Evolutionary conservation across 139 green algal genomes (phyloP).

Genomic region (Ettlia oleoabundans): DNA sequence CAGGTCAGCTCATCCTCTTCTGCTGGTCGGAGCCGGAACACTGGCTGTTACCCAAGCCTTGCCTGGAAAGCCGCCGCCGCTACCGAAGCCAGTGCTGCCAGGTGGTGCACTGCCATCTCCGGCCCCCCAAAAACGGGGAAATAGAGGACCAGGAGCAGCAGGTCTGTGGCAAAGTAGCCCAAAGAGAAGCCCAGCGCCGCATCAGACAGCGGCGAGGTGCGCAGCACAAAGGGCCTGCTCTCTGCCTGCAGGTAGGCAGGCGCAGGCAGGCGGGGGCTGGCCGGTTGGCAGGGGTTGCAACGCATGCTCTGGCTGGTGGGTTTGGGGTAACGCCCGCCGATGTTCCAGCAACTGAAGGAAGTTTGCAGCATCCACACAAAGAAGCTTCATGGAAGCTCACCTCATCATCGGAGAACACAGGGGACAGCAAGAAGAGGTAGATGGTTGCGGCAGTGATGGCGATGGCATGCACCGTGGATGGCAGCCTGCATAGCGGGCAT

Average conservation of each 20-base stretch:
- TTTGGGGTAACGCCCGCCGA: too few relatives aligned
- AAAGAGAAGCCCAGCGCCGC: constrained; percentile 30
- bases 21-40: background rate
- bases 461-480: constrained; percentile 35
- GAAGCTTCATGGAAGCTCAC: background rate
- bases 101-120: constrained; percentile 51
- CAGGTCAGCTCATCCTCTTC: too few relatives aligned
- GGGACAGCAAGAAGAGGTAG: constrained; percentile 35
- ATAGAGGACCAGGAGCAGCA: constrained; percentile 17
- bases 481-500: background rate
- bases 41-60: background rate
- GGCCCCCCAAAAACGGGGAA: constrained; percentile 15
- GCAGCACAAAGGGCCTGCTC: constrained; percentile 11
- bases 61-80: constrained; percentile 3
- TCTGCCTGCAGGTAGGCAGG: background rate
- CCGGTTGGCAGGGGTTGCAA: too few relatives aligned
- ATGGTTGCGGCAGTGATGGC: background rate
- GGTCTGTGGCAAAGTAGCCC: constrained; percentile 31
- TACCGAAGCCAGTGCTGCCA: constrained; percentile 48
- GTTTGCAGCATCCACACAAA: constrained; percentile 5
- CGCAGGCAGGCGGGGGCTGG: background rate
- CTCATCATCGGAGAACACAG: background rate
- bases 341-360: too few relatives aligned
- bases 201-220: constrained; percentile 9
- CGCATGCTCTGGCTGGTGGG: too few relatives aligned